phyloP scores from a whole-genome alignment of 208 protist species.

The Trichomonas vaginalis region DNA sequence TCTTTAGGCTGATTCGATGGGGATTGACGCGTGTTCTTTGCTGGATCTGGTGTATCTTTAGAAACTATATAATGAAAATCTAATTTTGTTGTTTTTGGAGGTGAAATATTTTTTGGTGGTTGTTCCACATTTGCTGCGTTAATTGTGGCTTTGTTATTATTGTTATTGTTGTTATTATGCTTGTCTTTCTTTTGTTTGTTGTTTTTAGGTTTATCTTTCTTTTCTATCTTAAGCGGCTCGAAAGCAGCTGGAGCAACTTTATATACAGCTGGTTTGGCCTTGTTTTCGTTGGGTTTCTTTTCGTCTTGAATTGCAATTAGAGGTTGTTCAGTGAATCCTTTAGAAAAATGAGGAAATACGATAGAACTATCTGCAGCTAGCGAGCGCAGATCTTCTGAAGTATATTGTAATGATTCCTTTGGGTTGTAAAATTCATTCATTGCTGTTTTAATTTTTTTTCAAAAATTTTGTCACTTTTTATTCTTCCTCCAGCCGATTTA shows the following conservation, averaged over 20 bases:
- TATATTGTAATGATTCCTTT: neutral
- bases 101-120: neutral
- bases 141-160: neutral
- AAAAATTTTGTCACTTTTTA: too few species aligned
- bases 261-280: too few species aligned
- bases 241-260: too few species aligned
- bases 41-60: neutral
- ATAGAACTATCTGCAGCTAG: neutral
- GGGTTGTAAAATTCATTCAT: neutral
- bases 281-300: neutral
- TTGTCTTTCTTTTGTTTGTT: neutral
- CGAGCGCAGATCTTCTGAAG: neutral
- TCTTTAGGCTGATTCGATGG: neutral
- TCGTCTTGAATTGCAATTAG: neutral
- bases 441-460: neutral
- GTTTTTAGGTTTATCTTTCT: neutral
- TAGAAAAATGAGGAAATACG: neutral
- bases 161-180: neutral
- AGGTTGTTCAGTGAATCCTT: neutral
- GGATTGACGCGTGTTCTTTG: neutral
- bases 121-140: neutral
- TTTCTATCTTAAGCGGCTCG: neutral
- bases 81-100: neutral
- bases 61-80: neutral
- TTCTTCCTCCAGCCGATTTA: too few species aligned